phyloP scores from a whole-genome alignment of 306 rosid species.

The Quercus variabilis region DNA sequence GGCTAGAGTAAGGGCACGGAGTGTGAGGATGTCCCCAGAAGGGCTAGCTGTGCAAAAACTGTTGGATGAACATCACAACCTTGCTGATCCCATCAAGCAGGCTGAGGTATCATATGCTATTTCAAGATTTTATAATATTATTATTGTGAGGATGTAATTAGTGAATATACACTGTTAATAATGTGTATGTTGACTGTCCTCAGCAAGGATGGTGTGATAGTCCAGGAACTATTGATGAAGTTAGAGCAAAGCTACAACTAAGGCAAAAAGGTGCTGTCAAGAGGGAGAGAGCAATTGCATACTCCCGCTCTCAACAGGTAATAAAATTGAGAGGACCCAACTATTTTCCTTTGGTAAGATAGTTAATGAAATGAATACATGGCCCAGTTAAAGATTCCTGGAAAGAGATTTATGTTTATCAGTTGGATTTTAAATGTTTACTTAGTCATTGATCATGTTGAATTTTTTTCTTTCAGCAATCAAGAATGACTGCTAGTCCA shows the following conservation, averaged over 20 bases:
- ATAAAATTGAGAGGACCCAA: conserved; percentile 7
- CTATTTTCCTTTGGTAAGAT: conserved; percentile 1
- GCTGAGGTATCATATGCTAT: conserved; percentile 52
- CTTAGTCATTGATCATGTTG: not conserved
- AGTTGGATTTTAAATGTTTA: not conserved
- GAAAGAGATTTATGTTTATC: not conserved
- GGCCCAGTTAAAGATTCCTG: not conserved
- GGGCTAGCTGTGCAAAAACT: conserved; percentile 32
- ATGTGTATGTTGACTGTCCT: conserved; percentile 6
- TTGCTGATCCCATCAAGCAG: conserved; percentile 54
- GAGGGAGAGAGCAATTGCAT: conserved; percentile 73
- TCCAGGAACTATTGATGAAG: conserved; percentile 63
- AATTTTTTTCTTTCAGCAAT: conserved; percentile 43
- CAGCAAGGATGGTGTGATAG: conserved; percentile 84
- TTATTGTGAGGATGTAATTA: not conserved
- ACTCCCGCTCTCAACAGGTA: conserved; percentile 64
- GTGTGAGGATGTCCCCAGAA: conserved; percentile 36
- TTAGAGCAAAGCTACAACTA: conserved; percentile 61
- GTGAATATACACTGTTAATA: conserved; percentile 2
- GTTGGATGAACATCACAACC: conserved; percentile 22
- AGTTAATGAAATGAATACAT: not conserved
- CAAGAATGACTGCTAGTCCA: conserved; percentile 56
- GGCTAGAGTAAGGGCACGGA: conserved; percentile 54
- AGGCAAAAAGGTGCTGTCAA: conserved; percentile 65
- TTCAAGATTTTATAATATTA: not conserved